Evolutionary conservation across 805 yeast genomes (phyloP).

Genomic region (Sungouiella thailandica): DNA sequence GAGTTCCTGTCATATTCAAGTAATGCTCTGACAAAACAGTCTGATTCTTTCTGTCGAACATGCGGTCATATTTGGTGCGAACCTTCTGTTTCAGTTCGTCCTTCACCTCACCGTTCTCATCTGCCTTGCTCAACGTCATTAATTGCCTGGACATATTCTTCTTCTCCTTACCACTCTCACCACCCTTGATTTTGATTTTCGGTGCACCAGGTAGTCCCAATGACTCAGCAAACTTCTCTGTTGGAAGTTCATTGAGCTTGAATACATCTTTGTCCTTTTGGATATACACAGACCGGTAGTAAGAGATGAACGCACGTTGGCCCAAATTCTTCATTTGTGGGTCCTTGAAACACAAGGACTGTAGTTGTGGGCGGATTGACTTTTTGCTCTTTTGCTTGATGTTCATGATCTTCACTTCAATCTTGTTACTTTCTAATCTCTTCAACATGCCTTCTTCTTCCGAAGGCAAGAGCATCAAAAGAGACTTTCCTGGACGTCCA

Average conservation of each 20-base stretch:
- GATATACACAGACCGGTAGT: conserved; percentile 75
- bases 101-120: conserved; percentile 59
- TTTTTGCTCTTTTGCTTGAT: conserved; percentile 71
- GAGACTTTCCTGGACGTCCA: conserved; percentile 77
- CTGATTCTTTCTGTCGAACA: conserved; percentile 94
- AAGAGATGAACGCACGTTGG: conserved; percentile 92
- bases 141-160: conserved; percentile 80
- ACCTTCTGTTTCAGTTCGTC: conserved; percentile 37
- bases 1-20: conserved; percentile 57
- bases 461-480: conserved; percentile 75
- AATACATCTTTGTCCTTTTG: conserved; percentile 88
- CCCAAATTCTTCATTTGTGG: conserved; percentile 91
- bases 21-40: conserved; percentile 88
- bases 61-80: conserved; percentile 86
- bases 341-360: conserved; percentile 84
- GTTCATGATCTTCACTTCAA: conserved; percentile 67
- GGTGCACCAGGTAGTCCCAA: conserved; percentile 97
- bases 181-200: conserved; percentile 65
- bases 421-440: conserved; percentile 55
- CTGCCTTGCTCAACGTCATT: conserved; percentile 45
- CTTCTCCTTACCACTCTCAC: conserved; percentile 58
- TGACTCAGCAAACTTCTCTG: conserved; percentile 81
- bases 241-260: conserved; percentile 67
- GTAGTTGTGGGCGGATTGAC: conserved; percentile 76
- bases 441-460: conserved; percentile 76